A percentile compares a stretch with the other conserved stretches of the same genome.
These are phyloP conservation scores for Colletotrichum limetticola DNA, from an alignment of 2,329 filamentous ascomycete species.

Conservation along the genomic window DNA sequence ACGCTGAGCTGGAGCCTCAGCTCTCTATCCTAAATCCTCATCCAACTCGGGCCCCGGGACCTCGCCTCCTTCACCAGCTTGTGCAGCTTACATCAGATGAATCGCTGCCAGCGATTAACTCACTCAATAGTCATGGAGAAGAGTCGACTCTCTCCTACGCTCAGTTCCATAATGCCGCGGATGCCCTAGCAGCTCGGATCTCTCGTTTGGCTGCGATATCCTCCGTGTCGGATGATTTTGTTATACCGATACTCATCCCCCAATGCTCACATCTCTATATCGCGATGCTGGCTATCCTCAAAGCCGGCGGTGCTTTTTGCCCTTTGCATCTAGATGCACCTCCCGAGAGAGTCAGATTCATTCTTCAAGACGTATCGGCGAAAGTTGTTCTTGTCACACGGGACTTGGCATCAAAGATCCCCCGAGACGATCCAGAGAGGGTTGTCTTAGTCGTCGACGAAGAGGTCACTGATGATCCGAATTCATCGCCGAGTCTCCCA, in stretches of 20 bases:
- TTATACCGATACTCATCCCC: conserved; percentile 81
- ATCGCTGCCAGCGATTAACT: conserved; percentile 69
- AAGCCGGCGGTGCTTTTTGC: conserved; percentile 87
- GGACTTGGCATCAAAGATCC: conserved; percentile 55
- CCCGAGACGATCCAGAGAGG: conserved; percentile 40
- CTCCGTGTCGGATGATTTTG: conserved; percentile 28
- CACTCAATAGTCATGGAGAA: conserved; percentile 55
- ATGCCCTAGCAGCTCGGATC: conserved; percentile 65
- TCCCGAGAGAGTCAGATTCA: conserved; percentile 80
- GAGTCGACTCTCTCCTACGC: conserved; percentile 67
- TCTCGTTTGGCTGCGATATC: conserved; percentile 34
- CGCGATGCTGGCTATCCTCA: conserved; percentile 79
- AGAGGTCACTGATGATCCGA: neutral
- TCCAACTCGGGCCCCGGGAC: conserved; percentile 53
- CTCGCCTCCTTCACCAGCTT: conserved; percentile 65
- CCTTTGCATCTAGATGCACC: conserved; percentile 85
- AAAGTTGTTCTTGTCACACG: conserved; percentile 73
- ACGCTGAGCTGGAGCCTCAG: conserved; percentile 7
- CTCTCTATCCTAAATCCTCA: conserved; percentile 60
- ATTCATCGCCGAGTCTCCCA: conserved; percentile 37
- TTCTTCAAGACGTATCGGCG: conserved; percentile 80
- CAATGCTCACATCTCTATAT: conserved; percentile 85
- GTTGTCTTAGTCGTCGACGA: conserved; percentile 52
- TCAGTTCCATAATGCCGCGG: conserved; percentile 68
- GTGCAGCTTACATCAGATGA: conserved; percentile 56